Conservation (phyloP, 108 stramenopile genomes). For the Nitzschia sp. region DNA sequence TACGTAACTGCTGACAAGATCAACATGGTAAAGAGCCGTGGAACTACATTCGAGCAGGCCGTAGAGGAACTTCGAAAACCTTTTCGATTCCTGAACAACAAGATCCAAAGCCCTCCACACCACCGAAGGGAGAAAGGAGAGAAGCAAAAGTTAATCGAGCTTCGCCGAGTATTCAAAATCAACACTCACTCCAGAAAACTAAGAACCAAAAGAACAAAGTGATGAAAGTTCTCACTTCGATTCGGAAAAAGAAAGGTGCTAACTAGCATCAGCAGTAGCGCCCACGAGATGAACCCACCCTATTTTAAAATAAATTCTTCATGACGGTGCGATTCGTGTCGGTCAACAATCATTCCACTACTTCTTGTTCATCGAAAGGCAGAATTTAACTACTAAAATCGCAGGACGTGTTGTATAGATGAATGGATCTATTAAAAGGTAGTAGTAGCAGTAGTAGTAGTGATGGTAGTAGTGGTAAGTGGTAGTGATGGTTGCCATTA, state of each 20-base stretch:
- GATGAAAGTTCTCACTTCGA: slow-evolving; percentile 27
- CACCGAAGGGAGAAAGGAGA: neutral
- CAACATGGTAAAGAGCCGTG: slow-evolving; percentile 33
- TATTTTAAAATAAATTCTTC: no score
- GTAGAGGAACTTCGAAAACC: slow-evolving; percentile 30
- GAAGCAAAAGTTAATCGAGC: neutral
- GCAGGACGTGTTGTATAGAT: no score
- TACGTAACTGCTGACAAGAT: slow-evolving; percentile 37
- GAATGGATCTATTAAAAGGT: no score
- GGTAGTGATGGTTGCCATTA: no score
- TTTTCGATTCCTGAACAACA: slow-evolving; percentile 17
- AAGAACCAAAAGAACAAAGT: slow-evolving; percentile 23
- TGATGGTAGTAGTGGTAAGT: no score
- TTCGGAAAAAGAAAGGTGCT: slow-evolving; percentile 32
- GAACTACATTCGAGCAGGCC: slow-evolving; percentile 27
- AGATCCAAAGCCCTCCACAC: neutral
- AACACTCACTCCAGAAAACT: neutral
- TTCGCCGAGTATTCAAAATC: neutral
- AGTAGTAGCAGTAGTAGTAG: no score
- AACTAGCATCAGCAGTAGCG: no score
- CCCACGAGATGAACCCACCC: no score
- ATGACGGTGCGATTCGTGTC: no score
- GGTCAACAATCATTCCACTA: no score
- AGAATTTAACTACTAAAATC: no score
- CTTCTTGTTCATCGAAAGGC: no score